Percentiles rank a stretch among this genome's conserved stretches.
These are phyloP conservation scores for Polymyxa betae DNA, from an alignment of 208 protist species.

Conservation along the genomic window DNA sequence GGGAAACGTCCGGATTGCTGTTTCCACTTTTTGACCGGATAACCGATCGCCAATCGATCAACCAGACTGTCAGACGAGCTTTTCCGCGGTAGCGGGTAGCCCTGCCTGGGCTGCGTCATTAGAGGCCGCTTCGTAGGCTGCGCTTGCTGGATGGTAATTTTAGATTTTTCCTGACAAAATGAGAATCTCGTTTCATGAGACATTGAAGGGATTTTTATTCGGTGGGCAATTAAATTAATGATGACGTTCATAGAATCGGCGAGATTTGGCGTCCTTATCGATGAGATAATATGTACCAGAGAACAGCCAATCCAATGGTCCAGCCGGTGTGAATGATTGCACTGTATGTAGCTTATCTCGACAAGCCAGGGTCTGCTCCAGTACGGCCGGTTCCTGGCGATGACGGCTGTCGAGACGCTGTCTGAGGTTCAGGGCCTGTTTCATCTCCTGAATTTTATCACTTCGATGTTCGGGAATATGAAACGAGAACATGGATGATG, in stretches of 20 bases:
- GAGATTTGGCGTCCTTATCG: slow-evolving; percentile 4
- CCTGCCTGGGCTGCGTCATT: too few relatives aligned
- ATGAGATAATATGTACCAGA: slow-evolving; percentile 5
- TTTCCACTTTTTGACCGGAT: background rate
- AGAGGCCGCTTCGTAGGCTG: too few relatives aligned
- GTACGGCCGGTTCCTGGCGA: background rate
- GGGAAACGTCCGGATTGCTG: slow-evolving; percentile 9
- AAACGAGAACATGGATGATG: slow-evolving; percentile 79
- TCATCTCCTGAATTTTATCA: background rate
- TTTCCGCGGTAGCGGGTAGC: too few relatives aligned
- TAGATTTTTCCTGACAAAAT: too few relatives aligned
- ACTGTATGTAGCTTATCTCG: slow-evolving; percentile 13
- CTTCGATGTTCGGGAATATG: background rate
- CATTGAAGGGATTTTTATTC: background rate
- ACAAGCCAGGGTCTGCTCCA: slow-evolving; percentile 29
- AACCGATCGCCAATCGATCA: too few relatives aligned
- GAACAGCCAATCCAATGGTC: background rate
- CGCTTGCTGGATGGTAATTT: too few relatives aligned
- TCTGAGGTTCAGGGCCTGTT: slow-evolving; percentile 23
- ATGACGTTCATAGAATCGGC: slow-evolving; percentile 26
- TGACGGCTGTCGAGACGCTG: background rate
- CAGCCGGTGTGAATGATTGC: background rate
- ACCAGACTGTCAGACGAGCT: too few relatives aligned
- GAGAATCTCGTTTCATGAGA: too few relatives aligned
- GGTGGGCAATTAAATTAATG: background rate